A percentile compares a stretch with the other conserved stretches of the same genome.
Evolutionary conservation across 1,139 yeast genomes (phyloP).

Genomic region (Geotrichum phurueaensis): DNA sequence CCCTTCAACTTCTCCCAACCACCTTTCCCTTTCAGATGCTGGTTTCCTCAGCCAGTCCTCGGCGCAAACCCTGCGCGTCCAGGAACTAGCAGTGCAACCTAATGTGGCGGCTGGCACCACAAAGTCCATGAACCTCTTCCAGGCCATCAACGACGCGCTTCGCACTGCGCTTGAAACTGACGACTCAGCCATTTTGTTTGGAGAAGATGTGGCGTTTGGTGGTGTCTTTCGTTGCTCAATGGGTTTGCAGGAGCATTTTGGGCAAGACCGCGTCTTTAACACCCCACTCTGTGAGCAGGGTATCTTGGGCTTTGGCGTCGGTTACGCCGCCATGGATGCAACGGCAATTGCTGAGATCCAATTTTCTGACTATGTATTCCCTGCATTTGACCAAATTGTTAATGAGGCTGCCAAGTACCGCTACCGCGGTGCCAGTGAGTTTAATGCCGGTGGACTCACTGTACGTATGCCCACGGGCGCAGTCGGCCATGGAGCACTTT

Average conservation of each 20-base stretch:
- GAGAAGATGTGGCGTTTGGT: constrained; percentile 38
- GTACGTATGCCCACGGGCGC: constrained; percentile 37
- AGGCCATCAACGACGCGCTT: constrained; percentile 35
- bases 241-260: constrained; percentile 37
- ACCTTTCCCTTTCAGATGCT: constrained; percentile 28
- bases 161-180: constrained; percentile 35
- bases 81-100: constrained; percentile 8
- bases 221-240: constrained; percentile 39
- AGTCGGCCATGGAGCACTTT: constrained; percentile 38
- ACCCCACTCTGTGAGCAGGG: constrained; percentile 38
- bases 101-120: constrained; percentile 15
- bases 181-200: constrained; percentile 34
- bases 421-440: constrained; percentile 30
- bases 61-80: constrained; percentile 24
- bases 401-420: constrained; percentile 38
- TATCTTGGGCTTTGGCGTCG: constrained; percentile 35
- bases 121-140: constrained; percentile 32
- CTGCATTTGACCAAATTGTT: constrained; percentile 38
- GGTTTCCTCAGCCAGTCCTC: constrained; percentile 26
- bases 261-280: constrained; percentile 36
- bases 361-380: constrained; percentile 38
- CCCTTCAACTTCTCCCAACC: constrained; percentile 23
- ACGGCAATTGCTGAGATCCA: constrained; percentile 39
- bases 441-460: constrained; percentile 34
- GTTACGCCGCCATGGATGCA: constrained; percentile 36